Base-by-base conservation (phyloP, 345 rosid genomes). In the Nephelium lappaceum region DNA sequence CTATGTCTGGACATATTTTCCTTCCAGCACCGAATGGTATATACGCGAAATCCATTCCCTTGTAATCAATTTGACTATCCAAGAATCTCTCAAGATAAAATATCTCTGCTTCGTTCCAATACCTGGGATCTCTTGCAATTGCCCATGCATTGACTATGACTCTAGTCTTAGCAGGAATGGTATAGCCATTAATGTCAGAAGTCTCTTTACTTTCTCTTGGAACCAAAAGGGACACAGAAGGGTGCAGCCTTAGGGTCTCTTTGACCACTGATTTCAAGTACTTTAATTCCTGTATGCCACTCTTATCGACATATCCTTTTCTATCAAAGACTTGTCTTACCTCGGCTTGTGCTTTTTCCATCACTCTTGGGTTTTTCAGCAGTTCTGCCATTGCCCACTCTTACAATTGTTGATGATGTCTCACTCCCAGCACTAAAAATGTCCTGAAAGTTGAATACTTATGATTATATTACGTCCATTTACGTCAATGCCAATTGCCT, bases 331-430 rank as follows among this genome's bases (percentile, higher is more conserved):
- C 79, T 4, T 71, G 16, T 73, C 86, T 71, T 15, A 83, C 80
- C 66, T 85, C 86, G 9, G 16, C 36, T 27, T 85, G 88, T 27
- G 80, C 73, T 71, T 70, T 80, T 25, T 61, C 16, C 65, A 78
- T 27, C 67, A 78, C 69, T 41, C 60, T 58, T 9, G 86, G 84
- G 58, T 85, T 79, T 62, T 49, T 81, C 18, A 72, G 8, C 76
- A 84, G 15, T 55, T 78, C 85, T 7, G 81, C 21, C 84, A 82
- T 83, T 27, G 77, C 79, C 84, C 83, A 85, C 11, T 78, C 88
- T n/a, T 9, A 77, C 69, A 1, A 58, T 66, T 15, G 82, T 76
- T 15, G 86, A 68, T 5, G 84, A 58, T 45, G 86, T 81, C 61
- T 85, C 86, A 43, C 81, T 75, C 23, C 84, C 88, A 0, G 62